phyloP scores from a whole-genome alignment of 2,329 filamentous ascomycete species.

The Arthroderma sp. region DNA sequence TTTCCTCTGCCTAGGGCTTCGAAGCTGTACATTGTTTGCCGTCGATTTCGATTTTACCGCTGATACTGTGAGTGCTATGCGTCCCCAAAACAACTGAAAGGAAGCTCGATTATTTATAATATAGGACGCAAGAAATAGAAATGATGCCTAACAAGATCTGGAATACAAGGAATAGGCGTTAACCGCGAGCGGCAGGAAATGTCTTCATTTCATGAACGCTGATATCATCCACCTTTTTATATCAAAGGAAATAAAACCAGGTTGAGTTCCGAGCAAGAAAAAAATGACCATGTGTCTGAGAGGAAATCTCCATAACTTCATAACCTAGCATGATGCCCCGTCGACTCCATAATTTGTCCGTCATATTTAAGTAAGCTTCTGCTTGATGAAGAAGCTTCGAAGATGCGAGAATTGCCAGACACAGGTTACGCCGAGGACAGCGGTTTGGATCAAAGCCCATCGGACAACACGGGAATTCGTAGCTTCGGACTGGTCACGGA shows the following conservation, averaged over 20 bases:
- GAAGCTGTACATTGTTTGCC: too few species aligned
- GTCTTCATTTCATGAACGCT: neutral
- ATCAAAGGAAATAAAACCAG: neutral
- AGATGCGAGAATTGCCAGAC: slow-evolving; percentile 96
- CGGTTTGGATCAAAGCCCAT: slow-evolving; percentile 85
- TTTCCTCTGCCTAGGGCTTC: too few species aligned
- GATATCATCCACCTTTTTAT: neutral
- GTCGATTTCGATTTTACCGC: too few species aligned
- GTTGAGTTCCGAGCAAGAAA: neutral
- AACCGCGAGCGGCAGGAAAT: neutral
- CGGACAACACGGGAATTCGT: slow-evolving; percentile 86
- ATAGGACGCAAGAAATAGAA: neutral
- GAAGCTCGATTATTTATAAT: neutral
- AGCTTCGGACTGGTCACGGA: slow-evolving; percentile 90
- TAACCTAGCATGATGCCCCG: neutral
- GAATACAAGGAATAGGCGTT: neutral
- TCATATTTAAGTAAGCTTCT: slow-evolving; percentile 73
- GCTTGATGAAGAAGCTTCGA: slow-evolving; percentile 98
- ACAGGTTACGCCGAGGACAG: slow-evolving; percentile 74
- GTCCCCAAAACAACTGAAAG: neutral
- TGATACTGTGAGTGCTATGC: too few species aligned
- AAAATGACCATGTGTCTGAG: neutral
- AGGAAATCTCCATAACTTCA: slow-evolving; percentile 1
- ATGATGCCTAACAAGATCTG: neutral
- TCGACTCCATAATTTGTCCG: neutral